These are phyloP conservation scores for Phaeophleospora eucalypticola DNA, from an alignment of 2,329 filamentous ascomycete genomes.

Conservation along the genomic window DNA sequence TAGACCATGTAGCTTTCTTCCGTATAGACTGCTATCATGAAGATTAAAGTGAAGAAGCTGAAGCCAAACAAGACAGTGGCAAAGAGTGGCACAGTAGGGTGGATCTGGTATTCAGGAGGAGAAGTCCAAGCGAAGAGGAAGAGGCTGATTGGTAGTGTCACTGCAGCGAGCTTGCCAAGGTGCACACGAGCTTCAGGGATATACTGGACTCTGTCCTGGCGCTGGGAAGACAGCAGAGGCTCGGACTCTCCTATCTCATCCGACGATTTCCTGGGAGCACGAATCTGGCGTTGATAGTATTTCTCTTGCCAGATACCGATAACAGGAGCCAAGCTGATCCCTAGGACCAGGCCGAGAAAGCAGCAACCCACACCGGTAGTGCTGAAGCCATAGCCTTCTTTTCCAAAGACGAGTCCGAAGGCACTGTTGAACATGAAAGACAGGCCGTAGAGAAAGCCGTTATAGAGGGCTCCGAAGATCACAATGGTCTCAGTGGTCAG, in stretches of 20 bases:
- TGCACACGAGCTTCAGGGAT: conserved; percentile 43
- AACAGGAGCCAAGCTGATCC: conserved; percentile 42
- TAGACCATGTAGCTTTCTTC: conserved; percentile 47
- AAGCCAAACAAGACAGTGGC: conserved; percentile 50
- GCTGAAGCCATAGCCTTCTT: conserved; percentile 35
- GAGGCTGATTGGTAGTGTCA: conserved; percentile 40
- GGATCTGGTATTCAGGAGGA: conserved; percentile 21
- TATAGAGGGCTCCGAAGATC: conserved; percentile 47
- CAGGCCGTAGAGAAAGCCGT: conserved; percentile 48
- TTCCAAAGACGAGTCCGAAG: conserved; percentile 48
- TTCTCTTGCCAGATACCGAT: conserved; percentile 45
- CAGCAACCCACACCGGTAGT: conserved; percentile 18
- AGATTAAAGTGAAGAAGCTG: conserved; percentile 49
- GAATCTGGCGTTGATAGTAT: conserved; percentile 39
- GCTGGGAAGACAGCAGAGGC: neutral
- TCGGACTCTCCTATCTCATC: conserved; percentile 10
- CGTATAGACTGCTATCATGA: conserved; percentile 49
- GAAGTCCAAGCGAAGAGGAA: conserved; percentile 43
- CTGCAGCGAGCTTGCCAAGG: conserved; percentile 41
- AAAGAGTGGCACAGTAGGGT: conserved; percentile 43
- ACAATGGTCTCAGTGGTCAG: conserved; percentile 47
- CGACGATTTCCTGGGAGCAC: conserved; percentile 29
- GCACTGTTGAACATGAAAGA: conserved; percentile 50
- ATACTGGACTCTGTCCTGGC: conserved; percentile 34
- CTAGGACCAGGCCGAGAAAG: conserved; percentile 36